Percentiles rank a stretch among this genome's conserved stretches.
Conservation (phyloP, 352 stramenopile species). For the Phytophthora vignae region DNA sequence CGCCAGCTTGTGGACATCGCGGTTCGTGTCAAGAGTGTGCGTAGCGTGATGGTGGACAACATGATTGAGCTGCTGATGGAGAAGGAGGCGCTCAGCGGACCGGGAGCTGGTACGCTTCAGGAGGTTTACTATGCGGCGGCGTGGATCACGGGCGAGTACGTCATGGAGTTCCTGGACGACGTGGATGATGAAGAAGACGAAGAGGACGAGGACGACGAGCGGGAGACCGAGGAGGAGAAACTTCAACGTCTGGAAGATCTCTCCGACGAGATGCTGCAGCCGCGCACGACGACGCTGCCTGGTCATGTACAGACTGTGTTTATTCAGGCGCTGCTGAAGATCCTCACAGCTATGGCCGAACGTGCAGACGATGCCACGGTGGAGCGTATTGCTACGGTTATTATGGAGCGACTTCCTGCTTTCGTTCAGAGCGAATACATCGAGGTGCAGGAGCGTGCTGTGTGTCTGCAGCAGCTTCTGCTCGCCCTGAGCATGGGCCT, state of each 20-base stretch:
- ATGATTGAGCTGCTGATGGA: slow-evolving; percentile 96
- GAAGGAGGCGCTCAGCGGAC: slow-evolving; percentile 76
- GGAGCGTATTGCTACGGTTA: slow-evolving; percentile 83
- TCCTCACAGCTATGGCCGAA: slow-evolving; percentile 80
- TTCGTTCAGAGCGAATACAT: slow-evolving; percentile 94
- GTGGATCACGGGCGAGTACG: slow-evolving; percentile 99
- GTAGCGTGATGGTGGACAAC: slow-evolving; percentile 94
- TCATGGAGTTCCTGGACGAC: slow-evolving; percentile 91
- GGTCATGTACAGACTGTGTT: slow-evolving; percentile 94
- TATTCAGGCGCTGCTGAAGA: slow-evolving; percentile 94
- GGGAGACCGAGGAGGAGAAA: slow-evolving; percentile 81
- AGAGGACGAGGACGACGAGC: slow-evolving; percentile 79
- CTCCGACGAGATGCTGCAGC: slow-evolving; percentile 83
- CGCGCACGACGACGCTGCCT: slow-evolving; percentile 82
- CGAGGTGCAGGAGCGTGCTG: slow-evolving; percentile 96
- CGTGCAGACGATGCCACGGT: slow-evolving; percentile 82
- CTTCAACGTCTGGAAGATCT: slow-evolving; percentile 88
- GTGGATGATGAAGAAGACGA: slow-evolving; percentile 83
- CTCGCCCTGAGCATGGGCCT: slow-evolving; percentile 69
- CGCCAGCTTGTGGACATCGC: slow-evolving; percentile 97
- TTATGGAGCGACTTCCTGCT: slow-evolving; percentile 84
- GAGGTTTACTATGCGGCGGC: slow-evolving; percentile 96
- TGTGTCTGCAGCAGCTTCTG: slow-evolving; percentile 83
- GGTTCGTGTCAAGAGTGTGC: slow-evolving; percentile 96
- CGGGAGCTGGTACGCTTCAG: slow-evolving; percentile 85